These are phyloP conservation scores for Kitagawia praeruptora DNA, from an alignment of 129 eudicot genomes.

Conservation along the genomic window DNA sequence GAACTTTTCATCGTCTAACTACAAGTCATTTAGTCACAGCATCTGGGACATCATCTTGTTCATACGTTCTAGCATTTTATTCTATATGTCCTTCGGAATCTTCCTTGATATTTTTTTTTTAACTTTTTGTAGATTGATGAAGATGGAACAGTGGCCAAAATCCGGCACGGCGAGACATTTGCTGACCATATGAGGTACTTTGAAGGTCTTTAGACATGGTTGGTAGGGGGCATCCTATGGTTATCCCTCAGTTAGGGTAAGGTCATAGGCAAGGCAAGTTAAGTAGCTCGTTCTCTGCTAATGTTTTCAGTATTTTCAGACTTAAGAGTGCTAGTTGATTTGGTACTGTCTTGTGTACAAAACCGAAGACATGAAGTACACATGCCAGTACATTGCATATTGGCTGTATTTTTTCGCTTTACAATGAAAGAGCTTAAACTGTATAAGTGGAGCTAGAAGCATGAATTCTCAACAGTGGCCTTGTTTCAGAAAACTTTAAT, in stretches of 20 bases:
- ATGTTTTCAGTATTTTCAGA: not conserved
- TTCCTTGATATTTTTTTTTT: not conserved
- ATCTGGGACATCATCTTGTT: not conserved
- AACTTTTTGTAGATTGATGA: conserved; percentile 63
- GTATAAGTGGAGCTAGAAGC: not conserved
- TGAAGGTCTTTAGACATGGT: conserved; percentile 45
- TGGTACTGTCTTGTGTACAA: not conserved
- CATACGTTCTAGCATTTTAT: not conserved
- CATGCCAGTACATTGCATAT: not conserved
- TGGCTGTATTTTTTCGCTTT: not conserved
- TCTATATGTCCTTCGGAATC: not conserved
- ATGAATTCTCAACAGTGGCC: not conserved
- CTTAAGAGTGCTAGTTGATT: not conserved
- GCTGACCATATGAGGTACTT: conserved; percentile 85
- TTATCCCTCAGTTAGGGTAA: not conserved
- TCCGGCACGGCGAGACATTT: conserved; percentile 88
- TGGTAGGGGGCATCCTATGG: not conserved
- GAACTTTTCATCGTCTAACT: not conserved
- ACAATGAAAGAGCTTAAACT: not conserved
- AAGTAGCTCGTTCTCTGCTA: not conserved
- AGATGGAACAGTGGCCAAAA: conserved; percentile 76
- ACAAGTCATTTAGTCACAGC: too few relatives aligned
- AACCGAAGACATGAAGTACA: not conserved
- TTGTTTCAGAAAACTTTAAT: not conserved
- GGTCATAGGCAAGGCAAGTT: not conserved